phyloP scores from a whole-genome alignment of 2,329 filamentous ascomycete species.

The Penicillium frequentans region DNA sequence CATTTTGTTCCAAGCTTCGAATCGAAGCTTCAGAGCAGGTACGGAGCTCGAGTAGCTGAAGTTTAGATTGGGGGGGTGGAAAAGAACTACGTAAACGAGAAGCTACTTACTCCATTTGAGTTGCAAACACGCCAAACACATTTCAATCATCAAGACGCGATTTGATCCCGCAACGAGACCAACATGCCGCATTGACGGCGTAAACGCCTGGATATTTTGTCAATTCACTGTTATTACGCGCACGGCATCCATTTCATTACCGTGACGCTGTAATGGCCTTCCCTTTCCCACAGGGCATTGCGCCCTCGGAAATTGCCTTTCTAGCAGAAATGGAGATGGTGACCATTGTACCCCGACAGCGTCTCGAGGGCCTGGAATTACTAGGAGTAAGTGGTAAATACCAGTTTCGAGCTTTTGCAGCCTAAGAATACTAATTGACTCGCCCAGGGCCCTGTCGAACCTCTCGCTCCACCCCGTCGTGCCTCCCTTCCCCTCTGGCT shows the following conservation, averaged over 20 bases:
- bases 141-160: conserved; percentile 11
- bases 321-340: conserved; percentile 97
- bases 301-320: conserved; percentile 87
- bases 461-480: conserved; percentile 78
- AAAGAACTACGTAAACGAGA: conserved; percentile 8
- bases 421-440: conserved; percentile 2
- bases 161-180: conserved; percentile 8
- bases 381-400: conserved; percentile 68
- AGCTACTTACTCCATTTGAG: conserved; percentile 6
- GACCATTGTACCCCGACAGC: conserved; percentile 86
- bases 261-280: conserved; percentile 53
- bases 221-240: not conserved
- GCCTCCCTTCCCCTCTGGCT: conserved; percentile 87
- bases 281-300: conserved; percentile 65
- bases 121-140: conserved; percentile 39
- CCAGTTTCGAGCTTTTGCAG: not conserved
- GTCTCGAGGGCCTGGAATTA: conserved; percentile 80
- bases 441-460: conserved; percentile 70
- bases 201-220: not conserved
- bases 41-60: not conserved
- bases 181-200: conserved; percentile 7
- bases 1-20: conserved; percentile 24
- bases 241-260: not conserved
- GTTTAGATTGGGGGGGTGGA: conserved; percentile 1
- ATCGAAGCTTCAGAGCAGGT: not conserved